Percentiles rank a stretch among this genome's conserved stretches.
These are phyloP conservation scores for Asterophora parasitica DNA, from an alignment of 768 basidiomycete species.

Conservation along the genomic window DNA sequence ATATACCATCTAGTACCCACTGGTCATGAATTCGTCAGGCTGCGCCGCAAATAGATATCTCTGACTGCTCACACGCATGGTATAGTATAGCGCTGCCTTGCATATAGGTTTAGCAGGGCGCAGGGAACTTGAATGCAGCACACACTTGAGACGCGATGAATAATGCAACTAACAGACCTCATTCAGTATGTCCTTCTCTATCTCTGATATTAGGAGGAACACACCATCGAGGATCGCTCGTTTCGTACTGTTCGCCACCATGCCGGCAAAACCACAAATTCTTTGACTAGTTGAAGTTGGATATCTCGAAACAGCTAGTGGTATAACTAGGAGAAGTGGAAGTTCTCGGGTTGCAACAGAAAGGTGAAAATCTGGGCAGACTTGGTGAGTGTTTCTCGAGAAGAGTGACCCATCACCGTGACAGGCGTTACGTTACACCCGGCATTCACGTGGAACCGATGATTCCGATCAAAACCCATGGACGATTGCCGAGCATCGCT, in stretches of 20 bases:
- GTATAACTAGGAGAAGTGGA: background rate
- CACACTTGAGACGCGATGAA: constrained; percentile 49
- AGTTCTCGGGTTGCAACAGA: too few species aligned
- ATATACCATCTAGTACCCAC: constrained; percentile 63
- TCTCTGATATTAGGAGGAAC: background rate
- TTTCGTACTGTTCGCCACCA: constrained; percentile 16
- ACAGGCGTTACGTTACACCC: too few species aligned
- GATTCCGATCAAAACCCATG: too few species aligned
- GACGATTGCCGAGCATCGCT: too few species aligned
- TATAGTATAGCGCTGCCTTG: constrained; percentile 78
- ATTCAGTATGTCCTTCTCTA: constrained; percentile 4
- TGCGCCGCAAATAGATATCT: background rate
- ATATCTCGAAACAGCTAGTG: background rate
- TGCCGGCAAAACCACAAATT: background rate
- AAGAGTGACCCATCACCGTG: too few species aligned
- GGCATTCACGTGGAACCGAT: too few species aligned
- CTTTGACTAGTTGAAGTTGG: background rate
- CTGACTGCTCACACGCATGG: constrained; percentile 51
- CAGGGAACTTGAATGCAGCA: constrained; percentile 12
- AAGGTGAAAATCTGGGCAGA: too few species aligned
- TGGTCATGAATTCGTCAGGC: constrained; percentile 20
- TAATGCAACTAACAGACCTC: constrained; percentile 38
- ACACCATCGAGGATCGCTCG: constrained; percentile 19
- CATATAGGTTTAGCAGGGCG: constrained; percentile 20
- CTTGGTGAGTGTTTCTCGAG: too few species aligned